phyloP scores from a whole-genome alignment of 2,329 filamentous ascomycete genomes.

The Ascosphaera apis region DNA sequence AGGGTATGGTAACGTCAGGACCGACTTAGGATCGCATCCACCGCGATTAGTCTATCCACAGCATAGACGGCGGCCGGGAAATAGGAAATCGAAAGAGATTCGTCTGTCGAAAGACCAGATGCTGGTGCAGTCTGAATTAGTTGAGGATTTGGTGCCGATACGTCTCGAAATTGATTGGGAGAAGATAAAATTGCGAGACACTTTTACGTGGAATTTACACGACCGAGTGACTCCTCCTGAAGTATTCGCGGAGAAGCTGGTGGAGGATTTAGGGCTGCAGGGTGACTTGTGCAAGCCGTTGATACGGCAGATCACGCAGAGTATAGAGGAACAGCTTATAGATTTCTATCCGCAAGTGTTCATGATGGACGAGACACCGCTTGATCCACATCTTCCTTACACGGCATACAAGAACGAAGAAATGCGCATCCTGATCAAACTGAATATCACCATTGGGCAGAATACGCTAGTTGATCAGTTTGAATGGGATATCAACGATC shows the following conservation, averaged over 20 bases:
- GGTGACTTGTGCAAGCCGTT: constrained; percentile 35
- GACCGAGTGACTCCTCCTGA: constrained; percentile 63
- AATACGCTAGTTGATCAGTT: constrained; percentile 93
- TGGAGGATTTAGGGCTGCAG: constrained; percentile 67
- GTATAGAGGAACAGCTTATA: constrained; percentile 67
- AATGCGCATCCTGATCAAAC: constrained; percentile 86
- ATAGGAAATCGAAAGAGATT: constrained; percentile 48
- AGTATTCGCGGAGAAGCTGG: constrained; percentile 65
- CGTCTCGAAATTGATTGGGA: constrained; percentile 87
- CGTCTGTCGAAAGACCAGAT: constrained; percentile 60
- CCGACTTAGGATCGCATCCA: constrained; percentile 42
- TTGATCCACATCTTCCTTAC: constrained; percentile 78
- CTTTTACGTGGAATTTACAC: constrained; percentile 95
- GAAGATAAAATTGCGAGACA: constrained; percentile 85
- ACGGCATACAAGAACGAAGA: constrained; percentile 95
- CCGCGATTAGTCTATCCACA: constrained; percentile 57
- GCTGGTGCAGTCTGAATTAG: constrained; percentile 64
- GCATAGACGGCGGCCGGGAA: constrained; percentile 53
- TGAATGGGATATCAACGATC: constrained; percentile 97
- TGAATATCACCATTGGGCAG: constrained; percentile 92
- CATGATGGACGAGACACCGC: constrained; percentile 57
- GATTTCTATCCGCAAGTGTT: constrained; percentile 88
- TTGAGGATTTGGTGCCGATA: constrained; percentile 78
- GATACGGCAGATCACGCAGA: constrained; percentile 40
- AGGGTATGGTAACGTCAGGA: constrained; percentile 72